Conservation (phyloP, 345 rosid species). For the Boechera stricta region DNA sequence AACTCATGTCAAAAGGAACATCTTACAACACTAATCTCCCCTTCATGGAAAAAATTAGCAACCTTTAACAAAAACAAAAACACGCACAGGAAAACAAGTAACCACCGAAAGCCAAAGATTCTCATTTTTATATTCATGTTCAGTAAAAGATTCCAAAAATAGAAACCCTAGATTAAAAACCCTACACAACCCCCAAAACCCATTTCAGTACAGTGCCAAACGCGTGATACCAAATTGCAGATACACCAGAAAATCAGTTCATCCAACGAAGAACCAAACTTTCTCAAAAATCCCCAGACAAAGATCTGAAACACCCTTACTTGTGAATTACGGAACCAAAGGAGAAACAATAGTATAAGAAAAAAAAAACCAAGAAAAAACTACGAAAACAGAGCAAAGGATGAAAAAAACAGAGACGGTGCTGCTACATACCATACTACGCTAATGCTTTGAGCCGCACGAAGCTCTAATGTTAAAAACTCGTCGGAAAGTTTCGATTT, state of each 20-base stretch:
- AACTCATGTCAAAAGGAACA: background rate
- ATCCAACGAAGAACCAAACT: background rate
- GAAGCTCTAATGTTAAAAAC: slow-evolving; percentile 3
- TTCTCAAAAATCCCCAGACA: background rate
- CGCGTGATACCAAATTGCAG: slow-evolving; percentile 43
- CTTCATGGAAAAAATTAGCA: background rate
- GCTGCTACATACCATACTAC: slow-evolving; percentile 21
- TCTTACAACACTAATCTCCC: background rate
- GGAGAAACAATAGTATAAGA: background rate
- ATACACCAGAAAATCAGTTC: background rate
- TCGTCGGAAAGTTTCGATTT: slow-evolving; percentile 29
- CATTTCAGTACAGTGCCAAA: slow-evolving; percentile 38
- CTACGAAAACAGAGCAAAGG: slow-evolving; percentile 6
- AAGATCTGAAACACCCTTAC: slow-evolving; percentile 14
- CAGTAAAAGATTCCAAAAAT: background rate
- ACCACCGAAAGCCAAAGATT: background rate
- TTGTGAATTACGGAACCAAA: slow-evolving; percentile 40
- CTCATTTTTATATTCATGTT: background rate
- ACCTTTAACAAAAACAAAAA: background rate
- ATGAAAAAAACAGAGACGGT: slow-evolving; percentile 18
- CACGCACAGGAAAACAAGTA: background rate
- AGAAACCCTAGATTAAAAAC: slow-evolving; percentile 37
- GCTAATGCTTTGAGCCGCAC: background rate
- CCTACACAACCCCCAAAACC: slow-evolving; percentile 18
- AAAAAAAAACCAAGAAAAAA: background rate